phyloP scores from a whole-genome alignment of 768 basidiomycete genomes.

The Lepiota subincarnata region DNA sequence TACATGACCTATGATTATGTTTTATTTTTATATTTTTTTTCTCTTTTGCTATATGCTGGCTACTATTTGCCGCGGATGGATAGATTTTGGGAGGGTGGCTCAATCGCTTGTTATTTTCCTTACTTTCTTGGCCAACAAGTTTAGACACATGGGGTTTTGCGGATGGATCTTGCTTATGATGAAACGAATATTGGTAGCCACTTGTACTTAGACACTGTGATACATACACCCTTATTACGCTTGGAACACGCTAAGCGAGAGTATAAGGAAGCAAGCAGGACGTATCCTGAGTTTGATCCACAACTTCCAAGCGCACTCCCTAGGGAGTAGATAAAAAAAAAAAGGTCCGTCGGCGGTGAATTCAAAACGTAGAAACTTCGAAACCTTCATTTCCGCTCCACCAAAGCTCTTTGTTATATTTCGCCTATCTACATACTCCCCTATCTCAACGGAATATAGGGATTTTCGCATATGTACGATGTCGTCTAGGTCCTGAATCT shows the following conservation, averaged over 20 bases:
- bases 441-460: background rate
- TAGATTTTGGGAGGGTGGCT: background rate
- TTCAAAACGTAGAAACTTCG: background rate
- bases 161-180: background rate
- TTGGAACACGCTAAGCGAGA: no score
- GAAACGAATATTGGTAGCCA: background rate
- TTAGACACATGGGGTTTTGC: background rate
- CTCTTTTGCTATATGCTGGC: background rate
- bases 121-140: background rate
- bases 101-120: background rate
- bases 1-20: conserved; percentile 14
- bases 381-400: conserved; percentile 1
- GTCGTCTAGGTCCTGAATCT: conserved; percentile 24
- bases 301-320: background rate
- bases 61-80: background rate
- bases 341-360: conserved; percentile 2
- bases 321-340: no score
- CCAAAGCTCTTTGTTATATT: background rate
- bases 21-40: background rate
- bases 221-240: background rate
- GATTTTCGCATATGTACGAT: conserved; percentile 19
- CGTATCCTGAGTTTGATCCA: background rate
- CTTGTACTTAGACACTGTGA: background rate
- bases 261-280: no score
- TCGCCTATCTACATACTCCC: background rate